Evolutionary conservation across 805 yeast genomes (phyloP), one percentile per base, ranked within the genome.

Genomic region (Pichia eremophila): DNA sequence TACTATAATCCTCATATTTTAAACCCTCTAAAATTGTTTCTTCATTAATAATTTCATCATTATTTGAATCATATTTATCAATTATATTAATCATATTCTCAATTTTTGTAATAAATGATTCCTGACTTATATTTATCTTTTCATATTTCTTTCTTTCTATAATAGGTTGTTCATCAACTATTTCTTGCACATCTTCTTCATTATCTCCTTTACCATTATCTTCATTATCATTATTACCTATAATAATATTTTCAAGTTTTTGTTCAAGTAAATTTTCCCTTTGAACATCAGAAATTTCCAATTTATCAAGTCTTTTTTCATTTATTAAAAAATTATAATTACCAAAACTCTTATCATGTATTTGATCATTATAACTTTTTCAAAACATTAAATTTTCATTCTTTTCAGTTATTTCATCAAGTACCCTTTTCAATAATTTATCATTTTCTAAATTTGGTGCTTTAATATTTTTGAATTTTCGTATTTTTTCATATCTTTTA

Each of bases 21-120:
- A 60, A 48, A 4, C 59, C 63, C 28, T 49, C 50, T 37, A 57
- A 60, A 19, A 53, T 51, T 29, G 45, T 41, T 8, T 46, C 47
- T 12, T 54, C 56, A 27, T 47, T 39, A 18, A 45, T 37, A 10
- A 46, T 45, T 19, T 14, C 17, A 14, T 51, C 36, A 18, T 51
- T 44, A 18, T 46, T 15, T 8, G 25, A 22, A 22, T 22, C 28
- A 19, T 9, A 46, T n/a, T 22, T 45, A 41, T 12, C 39, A 17
- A 36, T n/a, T 9, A 36, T 14, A 17, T 45, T 44, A 4, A 54
- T 32, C 52, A 52, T 51, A 14, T 43, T 49, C 7, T 44, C 31
- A n/a, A 59, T 42, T 22, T 57, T 52, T 14, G 51, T 51, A 11
- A 43, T 44, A 7, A 9, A 7, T 10, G 40, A 18, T 10, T 43